A percentile compares a stretch with the other conserved stretches of the same genome.
Conservation (phyloP, 495 filamentous ascomycete species). For the Penicillium coprophilum region DNA sequence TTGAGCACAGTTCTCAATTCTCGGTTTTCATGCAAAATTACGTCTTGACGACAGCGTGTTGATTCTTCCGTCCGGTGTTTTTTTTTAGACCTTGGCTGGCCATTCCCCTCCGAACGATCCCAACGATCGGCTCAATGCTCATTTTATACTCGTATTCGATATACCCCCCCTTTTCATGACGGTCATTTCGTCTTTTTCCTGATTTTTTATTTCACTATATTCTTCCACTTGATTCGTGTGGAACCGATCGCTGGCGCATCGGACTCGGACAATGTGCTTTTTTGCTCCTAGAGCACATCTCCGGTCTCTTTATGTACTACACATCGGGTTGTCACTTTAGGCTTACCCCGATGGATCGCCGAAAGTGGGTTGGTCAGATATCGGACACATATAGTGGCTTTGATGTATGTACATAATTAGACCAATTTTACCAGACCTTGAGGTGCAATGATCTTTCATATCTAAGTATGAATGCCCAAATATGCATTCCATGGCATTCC, state of each 20-base stretch:
- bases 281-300: constrained; percentile 14
- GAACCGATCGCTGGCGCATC: constrained; percentile 30
- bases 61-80: constrained; percentile 25
- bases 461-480: not conserved
- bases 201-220: constrained; percentile 18
- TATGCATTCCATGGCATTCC: not conserved
- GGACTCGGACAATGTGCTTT: constrained; percentile 16
- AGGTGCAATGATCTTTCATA: constrained; percentile 8
- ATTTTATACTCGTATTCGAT: constrained; percentile 33
- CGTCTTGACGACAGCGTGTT: constrained; percentile 46
- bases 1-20: constrained; percentile 27
- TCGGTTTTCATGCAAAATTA: constrained; percentile 37
- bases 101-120: constrained; percentile 5
- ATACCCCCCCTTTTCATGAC: constrained; percentile 38
- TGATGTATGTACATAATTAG: constrained; percentile 38
- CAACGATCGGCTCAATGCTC: constrained; percentile 8
- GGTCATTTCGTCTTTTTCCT: constrained; percentile 26
- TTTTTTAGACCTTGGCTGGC: constrained; percentile 23
- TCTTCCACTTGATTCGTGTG: constrained; percentile 18
- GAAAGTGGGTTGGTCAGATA: constrained; percentile 21
- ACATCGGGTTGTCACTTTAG: constrained; percentile 15
- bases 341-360: constrained; percentile 13
- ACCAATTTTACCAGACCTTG: constrained; percentile 24
- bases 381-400: constrained; percentile 27
- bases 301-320: constrained; percentile 28